A percentile compares a stretch with the other conserved stretches of the same genome.
phyloP scores from a whole-genome alignment of 805 yeast genomes.

The Saccharomyces eubayanus region DNA sequence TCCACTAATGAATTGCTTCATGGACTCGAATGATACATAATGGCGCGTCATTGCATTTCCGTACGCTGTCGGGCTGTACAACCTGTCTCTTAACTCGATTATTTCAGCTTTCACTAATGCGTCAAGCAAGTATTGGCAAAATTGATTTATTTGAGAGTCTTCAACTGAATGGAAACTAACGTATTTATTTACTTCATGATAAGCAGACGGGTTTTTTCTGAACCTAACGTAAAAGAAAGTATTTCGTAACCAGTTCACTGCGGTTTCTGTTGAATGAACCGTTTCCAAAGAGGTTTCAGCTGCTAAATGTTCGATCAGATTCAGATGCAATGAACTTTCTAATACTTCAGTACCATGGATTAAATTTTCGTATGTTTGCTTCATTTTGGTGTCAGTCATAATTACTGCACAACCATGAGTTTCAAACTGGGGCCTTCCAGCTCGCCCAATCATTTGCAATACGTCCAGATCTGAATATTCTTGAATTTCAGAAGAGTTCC shows the following conservation, averaged over 20 bases:
- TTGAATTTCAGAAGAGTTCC: slow-evolving; percentile 40
- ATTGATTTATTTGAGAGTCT: slow-evolving; percentile 29
- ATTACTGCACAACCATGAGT: slow-evolving; percentile 41
- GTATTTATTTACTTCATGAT: slow-evolving; percentile 27
- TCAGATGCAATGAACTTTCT: slow-evolving; percentile 40
- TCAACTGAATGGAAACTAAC: slow-evolving; percentile 10
- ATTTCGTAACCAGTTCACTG: slow-evolving; percentile 39
- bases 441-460: slow-evolving; percentile 58
- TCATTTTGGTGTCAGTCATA: slow-evolving; percentile 35
- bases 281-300: slow-evolving; percentile 40
- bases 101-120: slow-evolving; percentile 30
- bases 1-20: slow-evolving; percentile 30
- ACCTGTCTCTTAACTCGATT: slow-evolving; percentile 12
- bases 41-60: slow-evolving; percentile 45
- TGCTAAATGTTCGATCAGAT: slow-evolving; percentile 35
- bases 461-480: slow-evolving; percentile 51
- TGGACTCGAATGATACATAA: slow-evolving; percentile 39
- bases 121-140: slow-evolving; percentile 30
- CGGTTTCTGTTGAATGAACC: slow-evolving; percentile 31
- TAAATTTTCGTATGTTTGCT: slow-evolving; percentile 35
- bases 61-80: slow-evolving; percentile 31
- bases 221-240: slow-evolving; percentile 45
- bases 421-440: slow-evolving; percentile 55
- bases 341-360: slow-evolving; percentile 37
- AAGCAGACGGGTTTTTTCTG: slow-evolving; percentile 34